These are phyloP conservation scores for Termitomyces sp. DNA, from an alignment of 768 basidiomycete species.

Conservation along the genomic window DNA sequence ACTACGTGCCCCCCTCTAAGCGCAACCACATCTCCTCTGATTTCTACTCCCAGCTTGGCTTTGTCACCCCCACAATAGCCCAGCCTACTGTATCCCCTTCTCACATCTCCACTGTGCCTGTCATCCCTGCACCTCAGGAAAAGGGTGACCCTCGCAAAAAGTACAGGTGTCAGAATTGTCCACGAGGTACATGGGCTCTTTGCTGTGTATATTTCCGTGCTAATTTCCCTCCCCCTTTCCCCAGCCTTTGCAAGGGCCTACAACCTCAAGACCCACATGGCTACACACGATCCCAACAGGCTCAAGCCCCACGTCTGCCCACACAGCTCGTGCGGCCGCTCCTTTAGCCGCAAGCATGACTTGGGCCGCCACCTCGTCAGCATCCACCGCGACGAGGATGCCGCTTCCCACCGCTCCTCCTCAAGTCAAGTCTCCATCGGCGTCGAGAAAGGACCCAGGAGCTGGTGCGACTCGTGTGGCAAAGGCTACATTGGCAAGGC, in stretches of 20 bases:
- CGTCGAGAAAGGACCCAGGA: constrained; percentile 54
- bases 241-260: constrained; percentile 88
- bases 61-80: constrained; percentile 21
- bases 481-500: constrained; percentile 56
- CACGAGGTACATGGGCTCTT: constrained; percentile 46
- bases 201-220: constrained; percentile 3
- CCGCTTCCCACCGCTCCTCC: constrained; percentile 32
- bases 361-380: constrained; percentile 84
- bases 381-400: constrained; percentile 73
- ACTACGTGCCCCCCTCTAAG: constrained; percentile 45
- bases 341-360: constrained; percentile 93
- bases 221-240: constrained; percentile 3
- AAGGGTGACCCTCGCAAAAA: constrained; percentile 70
- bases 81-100: constrained; percentile 53
- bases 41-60: constrained; percentile 47
- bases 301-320: constrained; percentile 87
- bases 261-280: constrained; percentile 93
- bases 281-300: constrained; percentile 90
- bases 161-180: constrained; percentile 71
- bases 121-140: constrained; percentile 22
- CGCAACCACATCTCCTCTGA: constrained; percentile 36
- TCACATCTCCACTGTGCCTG: constrained; percentile 46
- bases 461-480: constrained; percentile 74
- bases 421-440: constrained; percentile 52
- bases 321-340: constrained; percentile 79